Base-by-base conservation (phyloP, 2,329 filamentous ascomycete genomes). In the Fusarium piperis region DNA sequence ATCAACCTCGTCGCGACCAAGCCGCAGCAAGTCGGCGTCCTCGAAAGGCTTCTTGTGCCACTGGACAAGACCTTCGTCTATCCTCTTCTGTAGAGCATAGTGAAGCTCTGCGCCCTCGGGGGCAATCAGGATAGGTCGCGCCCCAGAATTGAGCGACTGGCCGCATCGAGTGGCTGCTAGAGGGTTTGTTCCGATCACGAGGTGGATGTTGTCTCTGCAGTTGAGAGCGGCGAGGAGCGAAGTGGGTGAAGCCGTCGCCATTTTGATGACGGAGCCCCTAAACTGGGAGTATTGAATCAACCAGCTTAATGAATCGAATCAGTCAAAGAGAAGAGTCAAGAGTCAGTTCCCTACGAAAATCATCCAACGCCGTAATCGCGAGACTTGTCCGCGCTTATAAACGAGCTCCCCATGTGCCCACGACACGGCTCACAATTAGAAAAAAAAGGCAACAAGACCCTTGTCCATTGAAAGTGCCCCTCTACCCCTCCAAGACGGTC, bases 151-250 rank as follows among this genome's bases (percentile, higher is more conserved):
- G 57, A 98, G 82, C 4, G 94, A 95, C 78, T 94, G 93, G 13
- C 88, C 84, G 83, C 93, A 97, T 75, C 96, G 90, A 33, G 94
- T 89, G 59, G 92, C 92, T n/a, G 96, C 95, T 41, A 99, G 88
- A 15, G 95, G 91, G 77, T 95, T 96, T 35, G 92, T 91, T 65
- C 96, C 96, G 70, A 98, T 82, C 76, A 99, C 89, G 64, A 99
- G 86, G 80, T 99, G 96, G 41, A 95, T 81, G 78, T 94, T 92
- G 53, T 85, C 87, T 57, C 86, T 86, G 77, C 90, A 91, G 79
- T 94, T 90, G 72, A 92, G 86, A 55, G 93, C 91, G 51, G 93
- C 92, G 53, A 97, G 89, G 58, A 97, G 86, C 4, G 91, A 86
- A 13, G 71, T 59, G 11, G 66, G 70, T 72, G 64, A 35, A 35